phyloP scores from a whole-genome alignment of 2,329 filamentous ascomycete species.

The Dothideomycetes sp. region DNA sequence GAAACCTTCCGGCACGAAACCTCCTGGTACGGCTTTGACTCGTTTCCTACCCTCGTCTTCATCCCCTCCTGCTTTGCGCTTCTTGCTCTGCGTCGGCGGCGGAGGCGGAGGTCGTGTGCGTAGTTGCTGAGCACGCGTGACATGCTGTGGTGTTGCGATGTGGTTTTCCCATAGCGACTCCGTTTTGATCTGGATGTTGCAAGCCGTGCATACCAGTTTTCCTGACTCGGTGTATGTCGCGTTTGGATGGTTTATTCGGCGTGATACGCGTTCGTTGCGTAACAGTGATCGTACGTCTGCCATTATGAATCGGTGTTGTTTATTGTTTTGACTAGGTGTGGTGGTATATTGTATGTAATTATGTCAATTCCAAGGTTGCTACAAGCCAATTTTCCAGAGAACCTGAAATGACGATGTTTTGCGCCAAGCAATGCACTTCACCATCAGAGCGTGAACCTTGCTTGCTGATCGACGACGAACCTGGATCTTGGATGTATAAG shows the following conservation, averaged over 20 bases:
- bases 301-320: constrained; percentile 40
- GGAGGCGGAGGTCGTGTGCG: constrained; percentile 17
- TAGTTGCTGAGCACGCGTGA: constrained; percentile 29
- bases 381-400: no score
- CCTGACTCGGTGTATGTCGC: constrained; percentile 60
- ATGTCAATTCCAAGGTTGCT: no score
- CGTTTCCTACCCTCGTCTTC: constrained; percentile 17
- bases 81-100: constrained; percentile 32
- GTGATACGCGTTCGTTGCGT: constrained; percentile 64
- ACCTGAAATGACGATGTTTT: no score
- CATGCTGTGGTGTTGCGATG: constrained; percentile 41
- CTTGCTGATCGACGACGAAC: no score
- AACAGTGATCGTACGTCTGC: constrained; percentile 72
- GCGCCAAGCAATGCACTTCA: no score
- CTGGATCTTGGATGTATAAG: no score
- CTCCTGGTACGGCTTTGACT: constrained; percentile 10
- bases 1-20: constrained; percentile 12
- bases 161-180: constrained; percentile 62
- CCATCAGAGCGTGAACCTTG: no score
- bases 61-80: constrained; percentile 40
- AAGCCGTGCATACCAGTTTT: constrained; percentile 58
- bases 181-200: constrained; percentile 54
- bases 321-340: not conserved
- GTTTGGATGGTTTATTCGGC: constrained; percentile 61
- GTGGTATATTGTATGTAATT: no score